Conservation (phyloP, 2,329 filamentous ascomycete genomes). For the Xylaria sp. region DNA sequence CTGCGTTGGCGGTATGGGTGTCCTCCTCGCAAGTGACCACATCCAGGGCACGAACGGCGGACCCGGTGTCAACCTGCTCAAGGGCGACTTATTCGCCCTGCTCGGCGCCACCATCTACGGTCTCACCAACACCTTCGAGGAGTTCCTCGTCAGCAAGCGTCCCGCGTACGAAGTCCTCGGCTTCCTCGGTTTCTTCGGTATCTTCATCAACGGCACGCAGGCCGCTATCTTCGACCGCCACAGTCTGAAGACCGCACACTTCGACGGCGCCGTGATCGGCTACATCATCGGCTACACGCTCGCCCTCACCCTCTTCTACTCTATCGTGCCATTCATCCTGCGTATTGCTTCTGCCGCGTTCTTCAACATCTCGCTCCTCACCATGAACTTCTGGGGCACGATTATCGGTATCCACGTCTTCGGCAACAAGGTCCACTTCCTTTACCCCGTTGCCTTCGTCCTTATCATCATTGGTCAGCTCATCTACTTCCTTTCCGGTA, state of each 20-base stretch:
- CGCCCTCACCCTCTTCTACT: conserved; percentile 79
- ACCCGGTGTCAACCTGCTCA: conserved; percentile 65
- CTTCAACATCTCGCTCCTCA: conserved; percentile 92
- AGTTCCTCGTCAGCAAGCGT: conserved; percentile 82
- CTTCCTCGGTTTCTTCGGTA: conserved; percentile 82
- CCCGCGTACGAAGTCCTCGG: conserved; percentile 91
- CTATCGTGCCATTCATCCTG: conserved; percentile 77
- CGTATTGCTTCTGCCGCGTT: conserved; percentile 88
- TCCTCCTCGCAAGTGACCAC: conserved; percentile 83
- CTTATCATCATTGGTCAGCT: conserved; percentile 81
- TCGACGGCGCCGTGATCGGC: conserved; percentile 64
- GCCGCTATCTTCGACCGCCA: conserved; percentile 85
- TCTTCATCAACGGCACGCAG: conserved; percentile 86
- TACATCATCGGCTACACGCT: conserved; percentile 90
- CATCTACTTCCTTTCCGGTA: conserved; percentile 81
- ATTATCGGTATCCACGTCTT: conserved; percentile 89
- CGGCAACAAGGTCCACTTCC: conserved; percentile 70
- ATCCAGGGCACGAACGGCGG: conserved; percentile 70
- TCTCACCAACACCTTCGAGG: conserved; percentile 83
- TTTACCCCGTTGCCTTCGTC: conserved; percentile 95
- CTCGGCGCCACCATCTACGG: conserved; percentile 89
- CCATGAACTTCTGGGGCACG: conserved; percentile 95
- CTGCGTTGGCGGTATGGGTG: conserved; percentile 83
- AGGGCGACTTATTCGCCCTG: conserved; percentile 89
- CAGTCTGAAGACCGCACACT: conserved; percentile 60